A percentile compares a stretch with the other conserved stretches of the same genome.
Conservation (phyloP, 2,329 filamentous ascomycete genomes). For the Nothopassalora personata region DNA sequence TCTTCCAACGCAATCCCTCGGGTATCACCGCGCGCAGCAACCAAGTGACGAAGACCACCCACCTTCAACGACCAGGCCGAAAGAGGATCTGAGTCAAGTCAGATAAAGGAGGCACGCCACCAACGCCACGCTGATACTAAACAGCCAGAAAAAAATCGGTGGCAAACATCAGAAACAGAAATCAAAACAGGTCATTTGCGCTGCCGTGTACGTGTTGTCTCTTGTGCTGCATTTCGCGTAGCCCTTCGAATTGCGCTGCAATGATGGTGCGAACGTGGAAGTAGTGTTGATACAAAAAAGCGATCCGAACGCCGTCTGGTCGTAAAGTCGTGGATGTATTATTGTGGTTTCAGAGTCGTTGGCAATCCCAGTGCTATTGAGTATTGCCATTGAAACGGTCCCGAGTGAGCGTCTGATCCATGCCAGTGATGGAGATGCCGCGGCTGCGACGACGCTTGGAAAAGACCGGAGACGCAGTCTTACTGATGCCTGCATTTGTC, state of each 20-base stretch:
- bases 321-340: neutral
- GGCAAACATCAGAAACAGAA: neutral
- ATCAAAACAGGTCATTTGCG: neutral
- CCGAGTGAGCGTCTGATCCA: conserved; percentile 16
- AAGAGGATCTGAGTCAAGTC: neutral
- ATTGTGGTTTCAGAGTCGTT: neutral
- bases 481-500: conserved; percentile 27
- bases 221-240: neutral
- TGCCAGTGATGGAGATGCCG: conserved; percentile 17
- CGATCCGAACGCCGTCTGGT: conserved; percentile 1
- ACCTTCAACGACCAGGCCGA: neutral
- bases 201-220: neutral
- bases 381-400: conserved; percentile 12
- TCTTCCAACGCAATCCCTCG: neutral
- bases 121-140: neutral
- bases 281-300: conserved; percentile 3
- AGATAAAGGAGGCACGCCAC: neutral
- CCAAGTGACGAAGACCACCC: neutral
- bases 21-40: neutral
- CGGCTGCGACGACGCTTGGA: conserved; percentile 21
- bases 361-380: neutral
- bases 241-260: neutral
- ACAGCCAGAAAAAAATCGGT: neutral
- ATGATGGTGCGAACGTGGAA: neutral
- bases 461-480: conserved; percentile 19